A percentile compares a stretch with the other conserved stretches of the same genome.
Conservation (phyloP, 306 rosid genomes). For the Dalbergia cultrata region DNA sequence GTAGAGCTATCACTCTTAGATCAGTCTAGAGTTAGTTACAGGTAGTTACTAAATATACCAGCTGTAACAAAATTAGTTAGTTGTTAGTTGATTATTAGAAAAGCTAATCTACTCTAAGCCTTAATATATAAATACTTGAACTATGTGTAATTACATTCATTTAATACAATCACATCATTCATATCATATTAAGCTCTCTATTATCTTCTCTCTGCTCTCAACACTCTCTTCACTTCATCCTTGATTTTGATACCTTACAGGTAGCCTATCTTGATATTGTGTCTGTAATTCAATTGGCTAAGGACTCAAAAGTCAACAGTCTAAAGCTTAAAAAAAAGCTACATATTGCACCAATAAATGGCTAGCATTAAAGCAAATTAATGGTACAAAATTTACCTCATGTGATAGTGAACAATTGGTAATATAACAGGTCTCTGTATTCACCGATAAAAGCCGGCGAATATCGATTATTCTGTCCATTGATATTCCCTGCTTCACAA, state of each 20-base stretch:
- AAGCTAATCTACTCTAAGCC: no score
- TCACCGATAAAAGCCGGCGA: slow-evolving; percentile 72
- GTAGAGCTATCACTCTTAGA: no score
- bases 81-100: no score
- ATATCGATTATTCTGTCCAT: slow-evolving; percentile 90
- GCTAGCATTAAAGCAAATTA: neutral
- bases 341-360: neutral
- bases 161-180: no score
- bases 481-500: slow-evolving; percentile 86
- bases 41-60: no score
- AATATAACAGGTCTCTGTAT: slow-evolving; percentile 72
- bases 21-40: no score
- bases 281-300: neutral
- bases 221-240: no score
- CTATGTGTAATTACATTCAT: no score
- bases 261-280: neutral
- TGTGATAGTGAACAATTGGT: slow-evolving; percentile 79
- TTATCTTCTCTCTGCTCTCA: rapidly evolving
- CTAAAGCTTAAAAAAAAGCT: neutral
- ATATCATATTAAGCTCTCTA: no score
- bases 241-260: no score
- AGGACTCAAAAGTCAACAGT: neutral
- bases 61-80: no score
- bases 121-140: no score
- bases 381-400: slow-evolving; percentile 53